These are phyloP conservation scores for Aureobasidium musti DNA, from an alignment of 2,329 filamentous ascomycete genomes.

Conservation along the genomic window DNA sequence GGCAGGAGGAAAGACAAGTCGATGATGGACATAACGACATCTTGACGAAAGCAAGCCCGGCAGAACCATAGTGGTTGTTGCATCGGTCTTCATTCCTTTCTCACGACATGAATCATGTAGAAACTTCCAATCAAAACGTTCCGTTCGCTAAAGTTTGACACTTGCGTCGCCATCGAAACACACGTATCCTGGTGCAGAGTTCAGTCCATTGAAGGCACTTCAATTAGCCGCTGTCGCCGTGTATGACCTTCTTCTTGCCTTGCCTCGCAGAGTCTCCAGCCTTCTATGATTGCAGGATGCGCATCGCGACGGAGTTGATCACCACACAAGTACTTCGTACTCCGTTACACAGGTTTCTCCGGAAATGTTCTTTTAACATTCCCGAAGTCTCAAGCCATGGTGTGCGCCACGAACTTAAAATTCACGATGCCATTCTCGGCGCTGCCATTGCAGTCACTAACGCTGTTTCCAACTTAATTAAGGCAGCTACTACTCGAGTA, in stretches of 20 bases:
- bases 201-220: background rate
- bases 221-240: background rate
- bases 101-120: conserved; percentile 12
- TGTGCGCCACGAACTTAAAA: conserved; percentile 72
- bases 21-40: background rate
- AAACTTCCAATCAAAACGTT: conserved; percentile 1
- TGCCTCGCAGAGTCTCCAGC: background rate
- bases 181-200: background rate
- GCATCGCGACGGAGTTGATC: background rate
- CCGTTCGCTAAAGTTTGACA: background rate
- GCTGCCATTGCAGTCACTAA: conserved; percentile 91
- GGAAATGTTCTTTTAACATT: conserved; percentile 16
- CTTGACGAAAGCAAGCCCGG: background rate
- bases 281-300: conserved; percentile 1
- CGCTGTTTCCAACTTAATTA: conserved; percentile 91
- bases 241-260: background rate
- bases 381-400: conserved; percentile 3
- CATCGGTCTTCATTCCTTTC: conserved; percentile 5
- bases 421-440: conserved; percentile 92
- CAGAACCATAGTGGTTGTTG: background rate
- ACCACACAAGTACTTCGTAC: background rate
- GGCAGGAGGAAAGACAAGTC: conserved; percentile 12
- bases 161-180: background rate
- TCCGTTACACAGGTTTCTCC: conserved; percentile 17
- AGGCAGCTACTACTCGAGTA: conserved; percentile 89